A percentile compares a stretch with the other conserved stretches of the same genome.
phyloP scores from a whole-genome alignment of 1,284 basidiomycete genomes.

The Agaricales sp. region DNA sequence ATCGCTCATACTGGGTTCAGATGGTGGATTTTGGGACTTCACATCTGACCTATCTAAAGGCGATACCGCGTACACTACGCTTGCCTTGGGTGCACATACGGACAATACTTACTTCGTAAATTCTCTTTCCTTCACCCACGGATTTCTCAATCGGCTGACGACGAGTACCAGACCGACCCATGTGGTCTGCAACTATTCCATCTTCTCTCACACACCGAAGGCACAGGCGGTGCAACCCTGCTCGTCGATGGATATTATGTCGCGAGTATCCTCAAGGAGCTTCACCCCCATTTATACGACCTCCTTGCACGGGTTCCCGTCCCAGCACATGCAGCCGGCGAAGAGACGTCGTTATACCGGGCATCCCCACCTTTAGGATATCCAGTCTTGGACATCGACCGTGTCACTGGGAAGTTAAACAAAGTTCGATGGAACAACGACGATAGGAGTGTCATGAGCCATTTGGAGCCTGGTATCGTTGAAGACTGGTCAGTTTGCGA shows the following conservation, averaged over 20 bases:
- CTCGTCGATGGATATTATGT: slow-evolving; percentile 94
- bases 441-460: slow-evolving; percentile 75
- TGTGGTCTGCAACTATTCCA: slow-evolving; percentile 95
- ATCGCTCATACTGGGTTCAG: slow-evolving; percentile 25
- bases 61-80: slow-evolving; percentile 85
- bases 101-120: slow-evolving; percentile 90
- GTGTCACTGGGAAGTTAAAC: slow-evolving; percentile 47
- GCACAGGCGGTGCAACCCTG: slow-evolving; percentile 78
- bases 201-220: slow-evolving; percentile 77
- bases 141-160: slow-evolving; percentile 6
- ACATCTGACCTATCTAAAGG: slow-evolving; percentile 87
- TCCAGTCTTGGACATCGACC: slow-evolving; percentile 65
- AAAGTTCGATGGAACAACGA: slow-evolving; percentile 95
- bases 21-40: slow-evolving; percentile 96
- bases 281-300: slow-evolving; percentile 66
- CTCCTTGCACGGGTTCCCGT: slow-evolving; percentile 65
- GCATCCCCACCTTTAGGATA: slow-evolving; percentile 51
- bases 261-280: slow-evolving; percentile 67
- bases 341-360: slow-evolving; percentile 51
- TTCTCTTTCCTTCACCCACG: slow-evolving; percentile 7
- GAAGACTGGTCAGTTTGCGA: slow-evolving; percentile 51
- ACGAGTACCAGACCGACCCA: slow-evolving; percentile 66
- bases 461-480: slow-evolving; percentile 46
- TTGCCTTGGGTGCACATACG: slow-evolving; percentile 86
- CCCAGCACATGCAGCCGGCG: slow-evolving; percentile 85